A percentile compares a stretch with the other conserved stretches of the same genome.
These are phyloP conservation scores for Discostella pseudostelligera DNA, from an alignment of 108 stramenopile genomes.

Conservation along the genomic window DNA sequence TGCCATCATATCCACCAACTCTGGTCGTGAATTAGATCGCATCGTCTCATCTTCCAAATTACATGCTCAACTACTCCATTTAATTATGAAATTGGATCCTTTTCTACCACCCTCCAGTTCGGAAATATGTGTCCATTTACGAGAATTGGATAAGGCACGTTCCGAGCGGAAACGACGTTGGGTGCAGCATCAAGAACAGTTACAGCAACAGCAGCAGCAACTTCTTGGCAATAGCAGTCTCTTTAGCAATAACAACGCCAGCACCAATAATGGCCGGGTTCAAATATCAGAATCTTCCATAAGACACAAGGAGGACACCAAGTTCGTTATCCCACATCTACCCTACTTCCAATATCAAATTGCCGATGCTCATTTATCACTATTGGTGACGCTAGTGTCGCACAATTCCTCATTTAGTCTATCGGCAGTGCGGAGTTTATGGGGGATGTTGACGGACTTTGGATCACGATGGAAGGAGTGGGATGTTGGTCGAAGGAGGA, in stretches of 20 bases:
- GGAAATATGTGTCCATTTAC: too few relatives aligned
- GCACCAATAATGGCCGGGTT: neutral
- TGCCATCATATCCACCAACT: slow-evolving; percentile 22
- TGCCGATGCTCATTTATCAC: slow-evolving; percentile 45
- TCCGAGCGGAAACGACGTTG: too few relatives aligned
- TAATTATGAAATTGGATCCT: slow-evolving; percentile 44
- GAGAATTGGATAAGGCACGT: too few relatives aligned
- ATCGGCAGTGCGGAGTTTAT: slow-evolving; percentile 30
- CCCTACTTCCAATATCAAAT: slow-evolving; percentile 41
- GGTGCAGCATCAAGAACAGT: too few relatives aligned
- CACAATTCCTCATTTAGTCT: slow-evolving; percentile 39
- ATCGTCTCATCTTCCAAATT: slow-evolving; percentile 18
- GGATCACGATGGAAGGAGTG: slow-evolving; percentile 19
- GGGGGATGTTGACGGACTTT: slow-evolving; percentile 38
- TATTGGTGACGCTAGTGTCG: slow-evolving; percentile 33
- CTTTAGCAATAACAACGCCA: too few relatives aligned
- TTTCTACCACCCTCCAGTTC: slow-evolving; percentile 24
- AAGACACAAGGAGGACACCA: slow-evolving; percentile 19
- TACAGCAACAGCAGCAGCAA: too few relatives aligned
- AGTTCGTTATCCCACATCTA: slow-evolving; percentile 12
- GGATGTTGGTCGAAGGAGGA: slow-evolving; percentile 1
- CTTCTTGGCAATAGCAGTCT: too few relatives aligned
- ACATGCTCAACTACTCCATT: slow-evolving; percentile 40
- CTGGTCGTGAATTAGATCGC: slow-evolving; percentile 30
- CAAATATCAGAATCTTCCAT: slow-evolving; percentile 32